Percentiles rank a stretch among this genome's conserved stretches.
Conservation (phyloP, 2,329 filamentous ascomycete genomes). For the Cladosporium sp. region DNA sequence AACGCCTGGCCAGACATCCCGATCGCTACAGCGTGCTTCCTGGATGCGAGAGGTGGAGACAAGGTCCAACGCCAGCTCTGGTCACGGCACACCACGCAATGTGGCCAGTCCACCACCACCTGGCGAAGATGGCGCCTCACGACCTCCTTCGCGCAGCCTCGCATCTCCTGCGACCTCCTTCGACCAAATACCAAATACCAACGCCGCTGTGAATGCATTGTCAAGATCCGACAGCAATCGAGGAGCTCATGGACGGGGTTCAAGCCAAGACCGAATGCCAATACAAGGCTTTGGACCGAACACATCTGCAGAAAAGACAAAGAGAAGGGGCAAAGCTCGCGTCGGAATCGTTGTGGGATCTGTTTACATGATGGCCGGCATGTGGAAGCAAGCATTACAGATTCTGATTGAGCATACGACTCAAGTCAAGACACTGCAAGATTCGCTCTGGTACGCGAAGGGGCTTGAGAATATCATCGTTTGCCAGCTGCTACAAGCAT, state of each 20-base stretch:
- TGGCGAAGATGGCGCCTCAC: slow-evolving; percentile 27
- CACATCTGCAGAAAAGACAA: slow-evolving; percentile 59
- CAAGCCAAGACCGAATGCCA: slow-evolving; percentile 59
- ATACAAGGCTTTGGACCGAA: slow-evolving; percentile 63
- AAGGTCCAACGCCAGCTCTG: slow-evolving; percentile 22
- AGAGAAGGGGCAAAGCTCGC: slow-evolving; percentile 78
- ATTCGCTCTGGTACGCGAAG: slow-evolving; percentile 97
- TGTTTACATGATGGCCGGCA: slow-evolving; percentile 82
- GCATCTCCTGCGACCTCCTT: slow-evolving; percentile 54
- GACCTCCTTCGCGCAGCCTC: slow-evolving; percentile 27
- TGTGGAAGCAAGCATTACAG: slow-evolving; percentile 84
- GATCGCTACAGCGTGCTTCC: slow-evolving; percentile 39
- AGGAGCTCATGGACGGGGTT: slow-evolving; percentile 26
- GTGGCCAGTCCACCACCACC: slow-evolving; percentile 24
- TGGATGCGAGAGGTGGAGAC: slow-evolving; percentile 19
- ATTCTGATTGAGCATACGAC: slow-evolving; percentile 79
- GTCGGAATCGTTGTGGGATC: slow-evolving; percentile 78
- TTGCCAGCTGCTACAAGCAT: slow-evolving; percentile 78
- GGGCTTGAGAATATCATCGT: slow-evolving; percentile 84
- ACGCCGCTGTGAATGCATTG: slow-evolving; percentile 39
- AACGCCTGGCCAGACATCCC: slow-evolving; percentile 61
- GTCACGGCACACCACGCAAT: slow-evolving; percentile 26
- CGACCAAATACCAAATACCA: slow-evolving; percentile 51
- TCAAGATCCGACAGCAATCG: slow-evolving; percentile 40
- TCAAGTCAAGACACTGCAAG: slow-evolving; percentile 74